Evolutionary conservation across 306 rosid genomes (phyloP), one percentile per base, ranked within the genome.

Genomic region (Datisca glomerata): DNA sequence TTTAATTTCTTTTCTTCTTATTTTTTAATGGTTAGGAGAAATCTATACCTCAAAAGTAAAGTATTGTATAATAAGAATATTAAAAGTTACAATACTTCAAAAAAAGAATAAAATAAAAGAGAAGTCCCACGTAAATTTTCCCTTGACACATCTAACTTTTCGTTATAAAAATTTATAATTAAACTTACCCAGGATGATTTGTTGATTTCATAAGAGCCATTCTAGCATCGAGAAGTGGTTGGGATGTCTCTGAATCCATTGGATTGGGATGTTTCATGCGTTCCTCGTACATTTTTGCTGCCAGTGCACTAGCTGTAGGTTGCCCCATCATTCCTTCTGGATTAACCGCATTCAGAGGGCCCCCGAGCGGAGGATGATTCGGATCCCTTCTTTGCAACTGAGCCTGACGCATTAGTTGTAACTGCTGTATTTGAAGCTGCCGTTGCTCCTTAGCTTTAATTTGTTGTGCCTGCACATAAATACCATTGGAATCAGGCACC

Each of bases 241-340:
- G 96, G 57, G 94, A 76, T 56, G 94, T 65, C 62, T 86, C 96
- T 21, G 86, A 69, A 35, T 86, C 94, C 68, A 78, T 73, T 45
- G 76, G 61, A 52, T 76, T 75, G 18, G 86, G 70, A 63, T 76
- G 72, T 63, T 86, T 86, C 92, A 86, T 66, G 32, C 92, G 79
- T 13, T 86, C 96, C 66, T 81, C 96, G 6, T 78, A 81, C 81
- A 81, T 76, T 71, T 83, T 86, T 13, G 94, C 79, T 22, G 96
- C 94, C 81, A 86, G 50, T 42, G 86, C 84, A 62, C 65, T 81
- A 14, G 94, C 79, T 57, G 84, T 71, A 27, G 96, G 63, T 57
- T 81, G 96, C 55, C 92, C 92, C 4, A 81, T 73, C 79, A 79
- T 64, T 48, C 92, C 94, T 71, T 86, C 96, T 29, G 96, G 47